A percentile compares a stretch with the other conserved stretches of the same genome.
Conservation (phyloP, 371 early-diverging fungal species). For the Rhizopus stolonifer region DNA sequence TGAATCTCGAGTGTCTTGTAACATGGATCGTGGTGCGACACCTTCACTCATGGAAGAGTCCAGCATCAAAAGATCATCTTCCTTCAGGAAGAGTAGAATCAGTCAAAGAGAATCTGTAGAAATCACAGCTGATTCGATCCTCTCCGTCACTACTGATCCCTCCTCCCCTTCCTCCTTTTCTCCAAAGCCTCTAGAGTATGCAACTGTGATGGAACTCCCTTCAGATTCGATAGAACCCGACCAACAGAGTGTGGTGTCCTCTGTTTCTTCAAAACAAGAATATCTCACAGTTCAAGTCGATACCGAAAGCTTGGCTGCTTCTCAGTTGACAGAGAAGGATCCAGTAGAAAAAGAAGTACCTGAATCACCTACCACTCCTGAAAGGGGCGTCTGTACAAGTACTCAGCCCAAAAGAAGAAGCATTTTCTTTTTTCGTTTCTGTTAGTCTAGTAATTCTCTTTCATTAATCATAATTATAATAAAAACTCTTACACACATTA, state of each 20-base stretch:
- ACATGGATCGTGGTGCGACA: not conserved
- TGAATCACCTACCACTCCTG: not conserved
- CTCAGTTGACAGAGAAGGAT: not conserved
- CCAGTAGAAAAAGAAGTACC: not conserved
- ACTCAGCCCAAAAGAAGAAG: not conserved
- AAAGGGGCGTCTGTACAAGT: not conserved
- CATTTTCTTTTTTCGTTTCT: conserved; percentile 1
- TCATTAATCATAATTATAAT: too few species aligned
- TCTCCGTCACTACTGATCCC: conserved; percentile 7
- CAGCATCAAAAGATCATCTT: conserved; percentile 17
- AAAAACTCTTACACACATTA: too few species aligned
- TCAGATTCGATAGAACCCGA: not conserved
- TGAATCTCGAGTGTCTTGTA: not conserved
- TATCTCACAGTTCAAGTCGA: not conserved
- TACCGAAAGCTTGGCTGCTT: not conserved
- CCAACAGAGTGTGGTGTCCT: not conserved
- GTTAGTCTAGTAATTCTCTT: too few species aligned
- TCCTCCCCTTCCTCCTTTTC: conserved; percentile 26
- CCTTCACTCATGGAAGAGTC: not conserved
- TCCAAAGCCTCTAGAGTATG: conserved; percentile 37
- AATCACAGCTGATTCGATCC: conserved; percentile 2
- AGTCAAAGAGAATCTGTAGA: not conserved
- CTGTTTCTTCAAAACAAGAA: not conserved
- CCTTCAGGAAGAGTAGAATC: conserved; percentile 11
- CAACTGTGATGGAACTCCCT: conserved; percentile 29